Conservation (phyloP, 202 grass and related monocot species). For the Zoysia matrella region DNA sequence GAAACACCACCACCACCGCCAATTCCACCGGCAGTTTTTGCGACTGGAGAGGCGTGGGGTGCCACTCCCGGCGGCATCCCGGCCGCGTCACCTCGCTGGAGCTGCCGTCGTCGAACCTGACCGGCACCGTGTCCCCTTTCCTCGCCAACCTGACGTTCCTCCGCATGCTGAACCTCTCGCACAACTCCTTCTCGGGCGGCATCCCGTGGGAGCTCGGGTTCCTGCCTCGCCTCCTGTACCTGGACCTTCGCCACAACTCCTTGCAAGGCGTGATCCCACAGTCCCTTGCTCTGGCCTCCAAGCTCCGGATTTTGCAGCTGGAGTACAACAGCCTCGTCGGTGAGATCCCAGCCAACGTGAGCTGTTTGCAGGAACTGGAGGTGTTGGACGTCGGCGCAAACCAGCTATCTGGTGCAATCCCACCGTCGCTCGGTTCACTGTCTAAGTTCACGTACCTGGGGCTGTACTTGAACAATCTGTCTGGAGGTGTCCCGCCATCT, state of each 20-base stretch:
- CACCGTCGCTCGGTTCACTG: slow-evolving; percentile 50
- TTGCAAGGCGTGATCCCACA: slow-evolving; percentile 53
- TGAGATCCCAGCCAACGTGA: slow-evolving; percentile 58
- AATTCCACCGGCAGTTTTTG: slow-evolving; percentile 18
- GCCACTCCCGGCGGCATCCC: slow-evolving; percentile 11
- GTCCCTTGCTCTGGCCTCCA: slow-evolving; percentile 56
- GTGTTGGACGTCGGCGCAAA: slow-evolving; percentile 60
- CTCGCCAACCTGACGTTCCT: slow-evolving; percentile 67
- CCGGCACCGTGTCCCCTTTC: slow-evolving; percentile 38
- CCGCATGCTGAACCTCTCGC: slow-evolving; percentile 22
- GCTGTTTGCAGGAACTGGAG: slow-evolving; percentile 47
- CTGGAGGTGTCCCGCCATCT: slow-evolving; percentile 58
- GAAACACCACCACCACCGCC: neutral
- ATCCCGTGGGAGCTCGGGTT: slow-evolving; percentile 61
- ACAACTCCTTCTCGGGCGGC: slow-evolving; percentile 45
- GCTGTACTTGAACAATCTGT: slow-evolving; percentile 66
- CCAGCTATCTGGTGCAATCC: slow-evolving; percentile 57
- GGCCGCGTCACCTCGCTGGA: slow-evolving; percentile 44
- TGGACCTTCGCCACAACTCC: slow-evolving; percentile 63
- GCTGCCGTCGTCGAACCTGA: slow-evolving; percentile 34
- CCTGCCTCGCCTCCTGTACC: slow-evolving; percentile 53
- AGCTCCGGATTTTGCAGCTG: slow-evolving; percentile 52
- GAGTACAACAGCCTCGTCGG: slow-evolving; percentile 69
- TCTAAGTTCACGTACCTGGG: slow-evolving; percentile 53
- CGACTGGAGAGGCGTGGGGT: slow-evolving; percentile 56